Percentiles rank a stretch among this genome's conserved stretches.
Evolutionary conservation across 768 basidiomycete species (phyloP).

Genomic region (Clitopilus hobsonii): DNA sequence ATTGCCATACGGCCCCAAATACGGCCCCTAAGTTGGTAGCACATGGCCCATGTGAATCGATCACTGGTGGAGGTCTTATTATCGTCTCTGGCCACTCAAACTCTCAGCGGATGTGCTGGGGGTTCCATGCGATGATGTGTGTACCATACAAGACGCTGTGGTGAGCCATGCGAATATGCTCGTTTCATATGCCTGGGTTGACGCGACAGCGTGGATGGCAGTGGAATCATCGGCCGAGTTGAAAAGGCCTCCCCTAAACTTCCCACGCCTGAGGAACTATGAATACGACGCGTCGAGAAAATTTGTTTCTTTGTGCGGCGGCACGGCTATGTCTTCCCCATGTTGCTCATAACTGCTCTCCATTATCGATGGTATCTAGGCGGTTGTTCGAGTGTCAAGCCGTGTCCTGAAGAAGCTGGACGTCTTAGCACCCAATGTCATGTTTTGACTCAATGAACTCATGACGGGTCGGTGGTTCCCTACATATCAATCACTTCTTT

Average conservation of each 20-base stretch:
- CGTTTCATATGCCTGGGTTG: not conserved
- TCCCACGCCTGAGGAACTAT: constrained; percentile 28
- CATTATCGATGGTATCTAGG: constrained; percentile 36
- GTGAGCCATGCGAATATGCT: not conserved
- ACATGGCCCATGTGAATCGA: constrained; percentile 1
- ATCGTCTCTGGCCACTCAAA: not conserved
- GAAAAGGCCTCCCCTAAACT: constrained; percentile 31
- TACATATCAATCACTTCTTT: no score
- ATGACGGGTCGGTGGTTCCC: constrained; percentile 79
- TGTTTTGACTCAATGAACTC: constrained; percentile 38
- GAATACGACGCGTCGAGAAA: constrained; percentile 7
- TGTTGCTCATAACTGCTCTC: constrained; percentile 81
- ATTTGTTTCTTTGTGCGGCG: constrained; percentile 64
- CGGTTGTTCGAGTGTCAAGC: constrained; percentile 88
- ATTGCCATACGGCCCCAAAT: not conserved
- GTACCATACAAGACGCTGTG: not conserved
- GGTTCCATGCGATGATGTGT: not conserved
- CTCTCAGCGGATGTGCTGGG: not conserved
- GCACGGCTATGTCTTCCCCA: constrained; percentile 77
- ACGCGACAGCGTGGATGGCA: not conserved
- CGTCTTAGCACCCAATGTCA: constrained; percentile 79
- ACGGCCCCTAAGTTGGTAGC: constrained; percentile 1
- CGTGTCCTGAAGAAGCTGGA: constrained; percentile 70
- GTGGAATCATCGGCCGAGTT: not conserved
- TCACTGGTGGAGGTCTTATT: not conserved